Evolutionary conservation across 169 alveolate species (phyloP).

Genomic region (Plasmodium knowlesi): DNA sequence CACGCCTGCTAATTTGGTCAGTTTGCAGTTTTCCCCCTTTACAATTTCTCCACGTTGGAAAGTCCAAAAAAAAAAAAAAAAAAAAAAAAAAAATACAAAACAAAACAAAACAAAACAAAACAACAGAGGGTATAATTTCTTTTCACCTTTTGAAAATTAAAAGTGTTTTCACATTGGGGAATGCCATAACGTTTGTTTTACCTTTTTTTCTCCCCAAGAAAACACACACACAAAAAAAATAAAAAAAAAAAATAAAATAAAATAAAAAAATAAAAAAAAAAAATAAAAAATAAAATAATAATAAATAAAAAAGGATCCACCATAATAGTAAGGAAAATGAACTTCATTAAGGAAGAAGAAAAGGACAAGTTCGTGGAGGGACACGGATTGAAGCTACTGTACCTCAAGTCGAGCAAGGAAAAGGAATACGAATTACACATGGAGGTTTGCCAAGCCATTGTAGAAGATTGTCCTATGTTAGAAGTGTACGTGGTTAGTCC

Average conservation of each 20-base stretch:
- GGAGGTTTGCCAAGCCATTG: conserved; percentile 26
- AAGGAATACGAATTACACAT: conserved; percentile 51
- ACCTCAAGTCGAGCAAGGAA: conserved; percentile 17
- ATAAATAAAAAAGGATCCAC: background rate
- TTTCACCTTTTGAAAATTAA: background rate
- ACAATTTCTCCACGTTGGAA: background rate
- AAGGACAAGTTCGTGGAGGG: conserved; percentile 5
- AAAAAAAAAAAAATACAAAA: no score
- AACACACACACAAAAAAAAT: no score
- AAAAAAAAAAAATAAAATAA: no score
- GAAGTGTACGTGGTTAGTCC: conserved; percentile 32
- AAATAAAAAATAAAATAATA: no score
- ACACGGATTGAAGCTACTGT: conserved; percentile 42
- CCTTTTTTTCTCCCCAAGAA: background rate
- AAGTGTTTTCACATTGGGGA: background rate
- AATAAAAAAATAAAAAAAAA: no score
- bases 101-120: no score
- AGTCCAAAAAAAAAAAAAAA: background rate
- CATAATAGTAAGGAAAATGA: conserved; percentile 11
- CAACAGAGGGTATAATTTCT: background rate
- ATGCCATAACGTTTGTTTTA: background rate
- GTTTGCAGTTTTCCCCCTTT: background rate
- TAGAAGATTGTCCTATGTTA: conserved; percentile 24
- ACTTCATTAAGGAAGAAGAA: conserved; percentile 36
- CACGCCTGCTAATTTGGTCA: background rate